These are phyloP conservation scores for Colletotrichum costaricense DNA, from an alignment of 2,329 filamentous ascomycete genomes.

Conservation along the genomic window DNA sequence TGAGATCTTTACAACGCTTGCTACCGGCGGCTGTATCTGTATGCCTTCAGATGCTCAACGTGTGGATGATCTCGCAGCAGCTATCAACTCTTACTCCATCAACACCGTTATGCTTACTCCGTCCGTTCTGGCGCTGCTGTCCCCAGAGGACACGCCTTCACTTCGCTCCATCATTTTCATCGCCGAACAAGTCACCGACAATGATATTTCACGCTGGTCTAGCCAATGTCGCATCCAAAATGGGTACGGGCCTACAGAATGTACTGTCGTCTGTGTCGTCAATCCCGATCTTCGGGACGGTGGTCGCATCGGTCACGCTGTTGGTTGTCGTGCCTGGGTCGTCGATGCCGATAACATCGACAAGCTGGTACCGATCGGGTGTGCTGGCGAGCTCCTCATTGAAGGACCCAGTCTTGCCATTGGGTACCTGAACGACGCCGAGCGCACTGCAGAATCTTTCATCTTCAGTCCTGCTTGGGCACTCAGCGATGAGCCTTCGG, in stretches of 20 bases:
- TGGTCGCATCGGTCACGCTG: conserved; percentile 38
- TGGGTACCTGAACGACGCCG: conserved; percentile 60
- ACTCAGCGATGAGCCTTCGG: conserved; percentile 40
- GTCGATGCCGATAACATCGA: conserved; percentile 44
- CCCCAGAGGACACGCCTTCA: conserved; percentile 47
- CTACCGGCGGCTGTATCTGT: conserved; percentile 68
- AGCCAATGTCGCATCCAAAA: conserved; percentile 38
- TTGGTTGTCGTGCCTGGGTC: conserved; percentile 44
- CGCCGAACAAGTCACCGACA: conserved; percentile 39
- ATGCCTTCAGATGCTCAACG: conserved; percentile 63
- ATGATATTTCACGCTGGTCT: conserved; percentile 37
- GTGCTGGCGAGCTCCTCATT: conserved; percentile 49
- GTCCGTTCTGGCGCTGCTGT: conserved; percentile 60
- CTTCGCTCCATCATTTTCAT: conserved; percentile 49
- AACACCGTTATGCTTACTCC: conserved; percentile 68
- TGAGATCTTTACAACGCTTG: conserved; percentile 63
- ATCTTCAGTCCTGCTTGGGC: conserved; percentile 54
- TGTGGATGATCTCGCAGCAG: conserved; percentile 59
- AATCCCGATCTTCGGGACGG: conserved; percentile 10
- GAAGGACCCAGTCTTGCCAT: conserved; percentile 58
- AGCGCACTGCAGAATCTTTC: conserved; percentile 59
- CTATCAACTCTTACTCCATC: conserved; percentile 61
- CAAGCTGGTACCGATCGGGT: conserved; percentile 44
- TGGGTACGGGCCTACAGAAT: conserved; percentile 42
- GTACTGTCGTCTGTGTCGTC: conserved; percentile 60